Conservation (phyloP, 1,139 yeast species). For the Hansenula lynferdii region DNA sequence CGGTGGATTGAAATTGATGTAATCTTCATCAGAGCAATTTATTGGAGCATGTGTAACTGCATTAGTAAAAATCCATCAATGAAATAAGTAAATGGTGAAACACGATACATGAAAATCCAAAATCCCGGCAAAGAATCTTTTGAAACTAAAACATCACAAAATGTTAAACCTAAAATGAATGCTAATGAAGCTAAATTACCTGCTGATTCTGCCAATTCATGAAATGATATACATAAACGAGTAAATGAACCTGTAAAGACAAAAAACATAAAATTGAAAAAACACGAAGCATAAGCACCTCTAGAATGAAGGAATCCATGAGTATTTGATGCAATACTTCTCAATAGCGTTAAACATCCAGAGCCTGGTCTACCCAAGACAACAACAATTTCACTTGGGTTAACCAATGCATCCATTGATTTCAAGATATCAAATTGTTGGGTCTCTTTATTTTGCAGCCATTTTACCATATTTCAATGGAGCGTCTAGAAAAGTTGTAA, state of each 20-base stretch:
- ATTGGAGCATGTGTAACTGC: slow-evolving; percentile 50
- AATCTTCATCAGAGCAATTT: slow-evolving; percentile 43
- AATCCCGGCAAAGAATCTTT: slow-evolving; percentile 52
- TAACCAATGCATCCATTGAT: slow-evolving; percentile 62
- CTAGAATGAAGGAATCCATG: slow-evolving; percentile 63
- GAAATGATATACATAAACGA: slow-evolving; percentile 56
- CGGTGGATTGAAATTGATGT: slow-evolving; percentile 42
- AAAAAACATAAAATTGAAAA: slow-evolving; percentile 49
- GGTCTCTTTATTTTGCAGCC: slow-evolving; percentile 17
- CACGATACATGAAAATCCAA: slow-evolving; percentile 62
- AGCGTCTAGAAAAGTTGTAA: slow-evolving; percentile 60
- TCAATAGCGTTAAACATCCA: slow-evolving; percentile 77
- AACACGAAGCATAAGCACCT: slow-evolving; percentile 70
- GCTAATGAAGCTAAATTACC: slow-evolving; percentile 61
- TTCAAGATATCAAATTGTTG: slow-evolving; percentile 48
- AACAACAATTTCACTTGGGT: slow-evolving; percentile 71
- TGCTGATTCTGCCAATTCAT: slow-evolving; percentile 67
- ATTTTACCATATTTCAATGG: slow-evolving; percentile 22
- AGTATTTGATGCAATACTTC: slow-evolving; percentile 64
- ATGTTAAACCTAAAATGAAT: slow-evolving; percentile 64
- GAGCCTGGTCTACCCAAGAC: slow-evolving; percentile 83
- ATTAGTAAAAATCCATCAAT: slow-evolving; percentile 47
- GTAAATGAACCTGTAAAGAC: slow-evolving; percentile 63
- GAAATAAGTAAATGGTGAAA: slow-evolving; percentile 60
- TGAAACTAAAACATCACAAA: slow-evolving; percentile 79